A percentile compares a stretch with the other conserved stretches of the same genome.
These are phyloP conservation scores for Stentor roeselii DNA, from an alignment of 73 alveolate species.

Conservation along the genomic window DNA sequence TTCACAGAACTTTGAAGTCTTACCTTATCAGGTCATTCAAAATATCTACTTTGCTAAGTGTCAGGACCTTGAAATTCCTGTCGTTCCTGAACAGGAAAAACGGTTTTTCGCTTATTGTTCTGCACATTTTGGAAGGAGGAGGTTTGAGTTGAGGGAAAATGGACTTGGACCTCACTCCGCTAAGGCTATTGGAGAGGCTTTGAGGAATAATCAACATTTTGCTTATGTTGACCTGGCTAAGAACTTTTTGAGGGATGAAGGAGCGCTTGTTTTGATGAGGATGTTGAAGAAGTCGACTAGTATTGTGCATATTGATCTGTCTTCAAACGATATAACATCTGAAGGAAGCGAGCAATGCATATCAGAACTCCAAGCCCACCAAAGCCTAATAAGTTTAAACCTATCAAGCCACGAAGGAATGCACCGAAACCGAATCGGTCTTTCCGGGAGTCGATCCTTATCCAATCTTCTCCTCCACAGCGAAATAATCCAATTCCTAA, in stretches of 20 bases:
- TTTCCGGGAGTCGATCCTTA: slow-evolving; percentile 27
- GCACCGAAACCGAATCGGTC: slow-evolving; percentile 36
- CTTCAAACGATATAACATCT: slow-evolving; percentile 40
- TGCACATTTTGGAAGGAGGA: neutral
- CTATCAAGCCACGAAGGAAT: slow-evolving; percentile 44
- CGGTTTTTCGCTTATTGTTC: slow-evolving; percentile 1
- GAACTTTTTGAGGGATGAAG: slow-evolving; percentile 40
- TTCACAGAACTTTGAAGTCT: too few relatives aligned
- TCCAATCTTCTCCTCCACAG: slow-evolving; percentile 29
- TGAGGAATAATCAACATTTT: slow-evolving; percentile 19
- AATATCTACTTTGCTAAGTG: slow-evolving; percentile 6
- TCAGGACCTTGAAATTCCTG: neutral
- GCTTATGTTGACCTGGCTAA: slow-evolving; percentile 18
- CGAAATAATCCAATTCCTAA: slow-evolving; percentile 30
- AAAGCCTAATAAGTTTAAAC: slow-evolving; percentile 19
- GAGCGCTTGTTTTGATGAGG: slow-evolving; percentile 22
- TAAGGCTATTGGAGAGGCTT: neutral
- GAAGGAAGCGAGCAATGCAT: slow-evolving; percentile 35
- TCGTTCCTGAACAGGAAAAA: neutral
- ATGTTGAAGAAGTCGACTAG: neutral
- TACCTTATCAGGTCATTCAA: too few relatives aligned
- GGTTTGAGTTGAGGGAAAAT: neutral
- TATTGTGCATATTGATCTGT: slow-evolving; percentile 32
- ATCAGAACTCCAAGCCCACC: neutral
- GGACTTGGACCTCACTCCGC: neutral